Percentiles rank a stretch among this genome's conserved stretches.
Conservation (phyloP, 768 basidiomycete species). For the Lentinula detonsa region DNA sequence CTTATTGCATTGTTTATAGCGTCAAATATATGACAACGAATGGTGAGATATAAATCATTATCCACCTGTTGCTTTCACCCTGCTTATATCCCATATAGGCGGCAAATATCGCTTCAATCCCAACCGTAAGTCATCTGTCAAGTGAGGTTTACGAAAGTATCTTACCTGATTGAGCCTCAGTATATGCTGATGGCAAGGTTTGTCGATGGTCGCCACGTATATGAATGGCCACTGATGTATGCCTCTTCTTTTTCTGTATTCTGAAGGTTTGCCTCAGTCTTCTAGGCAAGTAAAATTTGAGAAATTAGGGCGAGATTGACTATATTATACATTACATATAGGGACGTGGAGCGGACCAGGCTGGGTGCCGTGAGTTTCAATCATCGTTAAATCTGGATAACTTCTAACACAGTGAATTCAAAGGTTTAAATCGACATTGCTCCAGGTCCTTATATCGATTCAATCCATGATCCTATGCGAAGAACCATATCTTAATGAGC, state of each 20-base stretch:
- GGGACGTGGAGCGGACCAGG: slow-evolving; percentile 95
- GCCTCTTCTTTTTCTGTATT: not conserved
- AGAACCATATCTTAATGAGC: slow-evolving; percentile 91
- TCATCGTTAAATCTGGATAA: not conserved
- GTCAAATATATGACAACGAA: slow-evolving; percentile 61
- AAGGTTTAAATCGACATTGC: slow-evolving; percentile 37
- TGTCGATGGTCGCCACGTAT: slow-evolving; percentile 60
- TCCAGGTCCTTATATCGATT: slow-evolving; percentile 88
- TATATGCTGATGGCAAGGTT: slow-evolving; percentile 76
- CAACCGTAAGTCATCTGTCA: slow-evolving; percentile 79
- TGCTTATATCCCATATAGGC: slow-evolving; percentile 37
- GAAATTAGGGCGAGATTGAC: not conserved
- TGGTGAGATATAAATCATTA: not conserved
- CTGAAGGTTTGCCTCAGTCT: not conserved
- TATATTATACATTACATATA: slow-evolving; percentile 25
- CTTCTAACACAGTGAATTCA: not conserved
- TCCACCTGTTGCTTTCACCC: slow-evolving; percentile 3
- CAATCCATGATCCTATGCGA: slow-evolving; percentile 97
- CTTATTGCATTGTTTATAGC: slow-evolving; percentile 10
- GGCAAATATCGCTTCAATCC: slow-evolving; percentile 92
- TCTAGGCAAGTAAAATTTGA: not conserved
- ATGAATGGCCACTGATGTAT: not conserved
- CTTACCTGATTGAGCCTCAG: not conserved
- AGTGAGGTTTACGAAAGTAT: not conserved
- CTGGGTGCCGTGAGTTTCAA: not conserved